Evolutionary conservation across 768 basidiomycete genomes (phyloP), one percentile per base, ranked within the genome.

Genomic region (Postia placenta): DNA sequence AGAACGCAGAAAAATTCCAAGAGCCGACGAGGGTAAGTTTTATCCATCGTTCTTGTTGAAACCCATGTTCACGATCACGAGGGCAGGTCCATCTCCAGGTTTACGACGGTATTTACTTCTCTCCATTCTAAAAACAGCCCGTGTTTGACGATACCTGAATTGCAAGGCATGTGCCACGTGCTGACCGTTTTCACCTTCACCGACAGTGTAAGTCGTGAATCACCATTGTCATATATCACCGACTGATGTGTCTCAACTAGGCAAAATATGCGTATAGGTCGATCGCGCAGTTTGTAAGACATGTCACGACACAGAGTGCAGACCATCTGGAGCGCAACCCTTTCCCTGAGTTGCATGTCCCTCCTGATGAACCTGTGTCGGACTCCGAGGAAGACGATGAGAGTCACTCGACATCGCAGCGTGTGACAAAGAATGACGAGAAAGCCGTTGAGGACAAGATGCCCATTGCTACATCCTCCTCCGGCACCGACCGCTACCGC

Each of bases 161-260:
- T 17, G 33, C 41, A 51, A 84, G 82, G 80, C 20, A 84, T 83
- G 72, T 83, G 83, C 47, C 85, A 88, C 66, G 86, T 86, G 30
- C 65, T 85, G 49, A 85, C 85, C 1, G 75, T 87, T 5, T 85
- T 87, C 63, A 83, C 73, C 24, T 86, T 85, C 62, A 80, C 77
- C 1, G 66, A 74, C 19, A 75, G 74, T 53, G 81, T 80, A 53
- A 30, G 79, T 56, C 12, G 7, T 19, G 38, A 39, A 39, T 9
- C 4, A 6, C n/a, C 11, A 30, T 9, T 43, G 11, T 14, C 47
- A 17, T 25, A n/a, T 7, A 26, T 15, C n/a, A 7, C 30, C 44
- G 2, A 26, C 46, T 39, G 44, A 20, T 35, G 42, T 33, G 11
- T 27, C 19, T 53, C 14, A 37, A 22, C 14, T 35, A 83, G 80